These are phyloP conservation scores for Beta macrorhiza DNA, from an alignment of 179 eudicot genomes.

Conservation along the genomic window DNA sequence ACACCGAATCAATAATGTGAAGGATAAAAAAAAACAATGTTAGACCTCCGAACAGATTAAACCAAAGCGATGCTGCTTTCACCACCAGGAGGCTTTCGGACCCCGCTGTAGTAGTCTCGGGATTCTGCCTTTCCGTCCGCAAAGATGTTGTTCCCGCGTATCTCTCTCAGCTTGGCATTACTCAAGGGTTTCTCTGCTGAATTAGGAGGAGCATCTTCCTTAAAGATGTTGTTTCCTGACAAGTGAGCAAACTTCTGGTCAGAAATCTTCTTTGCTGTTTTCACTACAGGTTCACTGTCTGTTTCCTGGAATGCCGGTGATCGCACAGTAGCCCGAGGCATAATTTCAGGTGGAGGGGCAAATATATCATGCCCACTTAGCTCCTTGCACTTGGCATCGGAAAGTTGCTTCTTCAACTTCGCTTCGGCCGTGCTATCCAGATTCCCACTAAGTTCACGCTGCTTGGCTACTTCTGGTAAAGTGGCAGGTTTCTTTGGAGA, in stretches of 20 bases:
- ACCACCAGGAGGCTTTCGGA: conserved; percentile 97
- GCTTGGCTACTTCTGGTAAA: conserved; percentile 82
- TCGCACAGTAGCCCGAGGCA: conserved; percentile 59
- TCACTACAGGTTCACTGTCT: conserved; percentile 43
- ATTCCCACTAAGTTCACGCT: conserved; percentile 86
- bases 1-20: conserved; percentile 24
- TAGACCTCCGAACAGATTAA: conserved; percentile 30
- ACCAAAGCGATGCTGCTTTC: conserved; percentile 97
- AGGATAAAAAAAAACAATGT: conserved; percentile 23
- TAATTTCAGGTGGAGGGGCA: conserved; percentile 83
- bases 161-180: conserved; percentile 82
- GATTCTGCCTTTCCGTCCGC: conserved; percentile 81
- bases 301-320: conserved; percentile 58
- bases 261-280: conserved; percentile 67
- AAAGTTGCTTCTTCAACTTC: conserved; percentile 70
- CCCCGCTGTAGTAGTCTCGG: conserved; percentile 85
- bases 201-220: conserved; percentile 52
- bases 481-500: conserved; percentile 75
- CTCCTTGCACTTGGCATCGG: conserved; percentile 83
- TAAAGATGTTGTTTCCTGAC: conserved; percentile 78
- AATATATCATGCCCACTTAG: conserved; percentile 83
- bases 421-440: conserved; percentile 65
- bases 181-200: conserved; percentile 82
- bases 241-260: conserved; percentile 76
- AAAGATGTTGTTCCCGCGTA: conserved; percentile 82